A percentile compares a stretch with the other conserved stretches of the same genome.
Conservation (phyloP, 2,329 filamentous ascomycete genomes). For the Alternaria arbusti region DNA sequence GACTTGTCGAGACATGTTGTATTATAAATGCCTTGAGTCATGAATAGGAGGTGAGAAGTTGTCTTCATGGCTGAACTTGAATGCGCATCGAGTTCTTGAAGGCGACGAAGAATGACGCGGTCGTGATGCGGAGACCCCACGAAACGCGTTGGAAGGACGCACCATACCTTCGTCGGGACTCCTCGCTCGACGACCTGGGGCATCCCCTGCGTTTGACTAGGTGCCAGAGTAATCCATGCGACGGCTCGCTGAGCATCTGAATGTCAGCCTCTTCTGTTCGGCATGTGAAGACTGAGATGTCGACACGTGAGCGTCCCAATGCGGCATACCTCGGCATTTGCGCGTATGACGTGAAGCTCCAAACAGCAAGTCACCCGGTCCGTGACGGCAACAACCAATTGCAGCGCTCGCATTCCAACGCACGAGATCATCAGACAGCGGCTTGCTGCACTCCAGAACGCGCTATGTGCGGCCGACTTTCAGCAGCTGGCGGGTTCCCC, state of each 20-base stretch:
- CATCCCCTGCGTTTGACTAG: neutral
- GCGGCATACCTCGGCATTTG: constrained; percentile 37
- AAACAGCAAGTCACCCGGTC: constrained; percentile 33
- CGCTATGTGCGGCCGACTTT: constrained; percentile 32
- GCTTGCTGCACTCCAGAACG: constrained; percentile 26
- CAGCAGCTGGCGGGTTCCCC: constrained; percentile 27
- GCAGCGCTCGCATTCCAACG: constrained; percentile 23
- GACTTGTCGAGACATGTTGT: constrained; percentile 34
- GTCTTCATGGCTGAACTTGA: neutral
- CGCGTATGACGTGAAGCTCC: constrained; percentile 37
- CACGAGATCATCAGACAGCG: constrained; percentile 39
- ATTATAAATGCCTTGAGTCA: neutral
- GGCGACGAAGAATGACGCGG: constrained; percentile 3
- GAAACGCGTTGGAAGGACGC: neutral
- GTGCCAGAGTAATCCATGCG: neutral
- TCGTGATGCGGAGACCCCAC: constrained; percentile 13
- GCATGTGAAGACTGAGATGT: constrained; percentile 16
- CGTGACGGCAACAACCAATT: constrained; percentile 33
- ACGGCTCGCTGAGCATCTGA: constrained; percentile 12
- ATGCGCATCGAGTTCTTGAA: neutral
- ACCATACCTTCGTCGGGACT: neutral
- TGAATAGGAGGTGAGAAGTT: neutral
- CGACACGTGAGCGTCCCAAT: constrained; percentile 18
- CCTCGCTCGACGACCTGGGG: neutral
- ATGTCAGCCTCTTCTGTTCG: constrained; percentile 17